Percentiles rank a stretch among this genome's conserved stretches.
These are phyloP conservation scores for Globisporangium spinosum DNA, from an alignment of 352 stramenopile genomes.

Conservation along the genomic window DNA sequence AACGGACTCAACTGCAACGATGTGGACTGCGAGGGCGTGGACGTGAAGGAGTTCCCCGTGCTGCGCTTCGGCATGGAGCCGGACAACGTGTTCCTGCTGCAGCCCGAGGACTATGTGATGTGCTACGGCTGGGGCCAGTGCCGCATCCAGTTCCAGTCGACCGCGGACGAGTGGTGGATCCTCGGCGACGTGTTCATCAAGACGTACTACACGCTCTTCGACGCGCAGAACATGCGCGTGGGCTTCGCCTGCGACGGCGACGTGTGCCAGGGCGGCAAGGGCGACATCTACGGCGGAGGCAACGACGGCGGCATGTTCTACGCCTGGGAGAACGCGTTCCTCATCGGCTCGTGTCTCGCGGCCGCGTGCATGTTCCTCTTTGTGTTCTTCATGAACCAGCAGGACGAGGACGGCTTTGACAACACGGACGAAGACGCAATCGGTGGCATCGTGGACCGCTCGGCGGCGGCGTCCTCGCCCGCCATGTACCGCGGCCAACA, in stretches of 20 bases:
- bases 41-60: constrained; percentile 53
- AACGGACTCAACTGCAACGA: constrained; percentile 59
- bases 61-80: constrained; percentile 79
- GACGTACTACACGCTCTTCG: constrained; percentile 91
- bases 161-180: constrained; percentile 84
- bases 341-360: constrained; percentile 66
- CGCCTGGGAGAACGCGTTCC: constrained; percentile 61
- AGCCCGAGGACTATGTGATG: constrained; percentile 75
- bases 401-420: constrained; percentile 38
- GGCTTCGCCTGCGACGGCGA: constrained; percentile 85
- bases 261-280: constrained; percentile 67
- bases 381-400: constrained; percentile 79
- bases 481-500: constrained; percentile 19
- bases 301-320: constrained; percentile 42
- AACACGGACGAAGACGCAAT: constrained; percentile 23
- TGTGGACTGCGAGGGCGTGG: constrained; percentile 54
- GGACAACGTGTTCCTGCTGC: constrained; percentile 82
- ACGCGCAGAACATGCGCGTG: constrained; percentile 83
- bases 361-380: constrained; percentile 77
- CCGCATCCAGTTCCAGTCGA: constrained; percentile 76
- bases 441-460: constrained; percentile 28
- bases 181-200: constrained; percentile 89
- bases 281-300: constrained; percentile 53
- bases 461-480: constrained; percentile 6
- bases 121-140: constrained; percentile 75